These are phyloP conservation scores for Oryza glaberrima DNA, from an alignment of 176 grass and related monocot genomes.

Conservation along the genomic window DNA sequence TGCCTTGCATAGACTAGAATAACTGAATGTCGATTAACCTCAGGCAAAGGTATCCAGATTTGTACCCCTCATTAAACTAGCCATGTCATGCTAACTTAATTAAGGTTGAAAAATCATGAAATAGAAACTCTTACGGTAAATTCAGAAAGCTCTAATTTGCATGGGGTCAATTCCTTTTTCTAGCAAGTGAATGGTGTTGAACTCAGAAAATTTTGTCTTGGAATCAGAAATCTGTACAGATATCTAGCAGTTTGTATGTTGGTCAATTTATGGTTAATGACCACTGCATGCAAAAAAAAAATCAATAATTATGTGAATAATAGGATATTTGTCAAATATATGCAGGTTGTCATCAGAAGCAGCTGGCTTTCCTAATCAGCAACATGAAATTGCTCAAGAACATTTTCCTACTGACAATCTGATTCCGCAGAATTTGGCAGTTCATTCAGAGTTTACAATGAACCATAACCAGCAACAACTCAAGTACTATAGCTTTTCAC, in stretches of 20 bases:
- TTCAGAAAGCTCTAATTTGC: neutral
- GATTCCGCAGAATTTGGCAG: constrained; percentile 38
- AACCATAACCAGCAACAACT: constrained; percentile 53
- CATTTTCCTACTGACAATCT: constrained; percentile 47
- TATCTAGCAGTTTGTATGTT: neutral
- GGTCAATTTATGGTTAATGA: neutral
- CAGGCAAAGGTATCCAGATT: neutral
- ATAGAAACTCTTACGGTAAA: neutral
- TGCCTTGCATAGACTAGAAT: neutral
- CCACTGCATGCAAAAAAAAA: neutral
- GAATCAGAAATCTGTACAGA: too few relatives aligned
- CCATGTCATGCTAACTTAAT: neutral
- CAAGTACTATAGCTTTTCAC: constrained; percentile 44
- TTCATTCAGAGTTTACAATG: constrained; percentile 42
- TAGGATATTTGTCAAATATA: neutral
- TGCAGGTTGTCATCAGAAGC: constrained; percentile 74
- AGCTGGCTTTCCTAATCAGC: constrained; percentile 49
- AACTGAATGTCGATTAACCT: constrained; percentile 1
- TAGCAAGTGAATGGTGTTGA: constrained; percentile 4
- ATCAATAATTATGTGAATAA: neutral
- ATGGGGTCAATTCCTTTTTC: neutral
- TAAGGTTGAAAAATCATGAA: neutral
- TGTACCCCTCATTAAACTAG: neutral
- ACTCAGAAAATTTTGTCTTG: too few relatives aligned
- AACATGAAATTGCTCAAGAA: constrained; percentile 50